Percentiles rank a stretch among this genome's conserved stretches.
phyloP scores from a whole-genome alignment of 2,329 filamentous ascomycete genomes.

The Arthrobotrys iridis region DNA sequence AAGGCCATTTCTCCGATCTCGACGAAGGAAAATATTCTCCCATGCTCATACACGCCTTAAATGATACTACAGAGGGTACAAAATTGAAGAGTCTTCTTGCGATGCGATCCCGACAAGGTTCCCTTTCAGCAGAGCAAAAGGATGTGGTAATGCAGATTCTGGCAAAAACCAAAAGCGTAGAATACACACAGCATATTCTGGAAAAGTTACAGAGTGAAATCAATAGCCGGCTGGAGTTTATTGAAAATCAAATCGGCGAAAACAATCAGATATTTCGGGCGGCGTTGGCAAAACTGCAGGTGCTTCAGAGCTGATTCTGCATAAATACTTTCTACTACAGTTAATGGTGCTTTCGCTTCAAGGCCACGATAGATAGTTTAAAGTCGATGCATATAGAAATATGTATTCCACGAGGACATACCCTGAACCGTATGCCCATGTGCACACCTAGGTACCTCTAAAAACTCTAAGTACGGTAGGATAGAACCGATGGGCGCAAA shows the following conservation, averaged over 20 bases:
- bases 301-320: neutral
- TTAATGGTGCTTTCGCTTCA: neutral
- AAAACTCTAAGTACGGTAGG: too few relatives aligned
- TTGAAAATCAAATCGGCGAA: neutral
- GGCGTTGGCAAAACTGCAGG: neutral
- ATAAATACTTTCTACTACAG: too few relatives aligned
- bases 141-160: neutral
- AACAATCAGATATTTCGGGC: neutral
- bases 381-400: too few relatives aligned
- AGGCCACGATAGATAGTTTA: too few relatives aligned
- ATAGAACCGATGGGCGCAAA: too few relatives aligned
- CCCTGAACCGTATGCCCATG: too few relatives aligned
- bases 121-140: neutral
- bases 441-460: too few relatives aligned
- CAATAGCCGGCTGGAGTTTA: neutral
- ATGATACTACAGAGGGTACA: neutral
- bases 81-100: neutral
- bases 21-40: constrained; percentile 15
- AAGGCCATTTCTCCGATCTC: constrained; percentile 6
- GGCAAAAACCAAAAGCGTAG: neutral
- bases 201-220: neutral
- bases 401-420: too few relatives aligned
- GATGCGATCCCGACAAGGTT: neutral
- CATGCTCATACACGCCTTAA: neutral
- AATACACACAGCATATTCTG: neutral